Conservation (phyloP, 2,329 filamentous ascomycete species). For the Fonsecaea multimorphosa region DNA sequence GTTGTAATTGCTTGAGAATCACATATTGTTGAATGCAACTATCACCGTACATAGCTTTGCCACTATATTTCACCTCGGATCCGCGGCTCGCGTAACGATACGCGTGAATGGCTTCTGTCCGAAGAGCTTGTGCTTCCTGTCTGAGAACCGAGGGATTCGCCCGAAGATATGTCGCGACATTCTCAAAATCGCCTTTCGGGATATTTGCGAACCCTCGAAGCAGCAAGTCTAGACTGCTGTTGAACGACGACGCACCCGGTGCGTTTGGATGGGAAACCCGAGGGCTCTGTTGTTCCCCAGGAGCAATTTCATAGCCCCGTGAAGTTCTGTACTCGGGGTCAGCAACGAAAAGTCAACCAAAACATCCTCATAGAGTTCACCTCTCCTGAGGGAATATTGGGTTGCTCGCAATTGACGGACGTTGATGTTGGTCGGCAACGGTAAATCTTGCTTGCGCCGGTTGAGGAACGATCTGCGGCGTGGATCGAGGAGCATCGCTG, state of each 20-base stretch:
- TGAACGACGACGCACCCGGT: background rate
- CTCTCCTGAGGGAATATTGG: background rate
- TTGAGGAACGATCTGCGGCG: background rate
- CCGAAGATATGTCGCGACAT: background rate
- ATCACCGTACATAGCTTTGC: background rate
- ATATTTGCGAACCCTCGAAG: background rate
- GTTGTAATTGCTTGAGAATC: background rate
- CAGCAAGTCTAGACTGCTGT: background rate
- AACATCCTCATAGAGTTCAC: background rate
- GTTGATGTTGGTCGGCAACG: background rate
- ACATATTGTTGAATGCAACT: background rate
- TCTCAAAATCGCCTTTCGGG: background rate
- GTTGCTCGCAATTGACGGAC: background rate
- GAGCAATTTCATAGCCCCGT: background rate
- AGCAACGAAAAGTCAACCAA: background rate
- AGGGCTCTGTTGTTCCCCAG: background rate
- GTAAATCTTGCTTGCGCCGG: background rate
- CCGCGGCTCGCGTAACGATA: background rate
- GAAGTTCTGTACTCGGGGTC: background rate
- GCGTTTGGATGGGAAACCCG: background rate
- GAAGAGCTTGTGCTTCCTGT: background rate
- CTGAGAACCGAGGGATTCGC: background rate
- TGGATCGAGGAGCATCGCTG: slow-evolving; percentile 3
- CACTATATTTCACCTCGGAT: background rate
- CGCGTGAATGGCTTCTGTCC: background rate